phyloP scores from a whole-genome alignment of 2,329 filamentous ascomycete genomes.

The Alternaria dauci region DNA sequence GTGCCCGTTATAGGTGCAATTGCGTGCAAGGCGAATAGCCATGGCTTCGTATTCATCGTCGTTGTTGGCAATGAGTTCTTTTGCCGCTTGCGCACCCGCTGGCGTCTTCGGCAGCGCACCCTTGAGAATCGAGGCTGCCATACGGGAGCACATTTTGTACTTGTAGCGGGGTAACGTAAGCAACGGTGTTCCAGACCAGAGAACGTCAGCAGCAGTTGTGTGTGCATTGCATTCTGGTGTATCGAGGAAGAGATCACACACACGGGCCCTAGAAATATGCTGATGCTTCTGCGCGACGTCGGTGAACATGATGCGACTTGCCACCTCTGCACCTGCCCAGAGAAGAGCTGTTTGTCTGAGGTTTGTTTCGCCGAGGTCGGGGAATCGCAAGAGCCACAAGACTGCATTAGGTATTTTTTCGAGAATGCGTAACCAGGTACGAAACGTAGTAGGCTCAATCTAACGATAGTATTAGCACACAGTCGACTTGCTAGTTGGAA shows the following conservation, averaged over 20 bases:
- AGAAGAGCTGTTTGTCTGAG: slow-evolving; percentile 78
- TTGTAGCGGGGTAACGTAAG: slow-evolving; percentile 89
- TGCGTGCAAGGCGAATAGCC: slow-evolving; percentile 46
- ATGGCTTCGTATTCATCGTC: slow-evolving; percentile 85
- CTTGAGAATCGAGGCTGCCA: slow-evolving; percentile 93
- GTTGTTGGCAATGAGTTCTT: slow-evolving; percentile 77
- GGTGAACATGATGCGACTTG: slow-evolving; percentile 88
- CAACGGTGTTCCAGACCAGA: slow-evolving; percentile 95
- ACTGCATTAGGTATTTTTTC: slow-evolving; percentile 84
- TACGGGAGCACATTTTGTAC: slow-evolving; percentile 99
- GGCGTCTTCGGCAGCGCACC: slow-evolving; percentile 80
- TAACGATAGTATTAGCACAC: slow-evolving; percentile 51
- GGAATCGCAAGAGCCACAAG: slow-evolving; percentile 96
- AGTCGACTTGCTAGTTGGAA: neutral
- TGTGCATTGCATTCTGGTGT: slow-evolving; percentile 98
- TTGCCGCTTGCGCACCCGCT: slow-evolving; percentile 72
- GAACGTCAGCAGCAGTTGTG: slow-evolving; percentile 92
- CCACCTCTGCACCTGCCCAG: slow-evolving; percentile 88
- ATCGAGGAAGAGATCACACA: slow-evolving; percentile 95
- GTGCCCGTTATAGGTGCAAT: slow-evolving; percentile 45
- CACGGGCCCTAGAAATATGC: slow-evolving; percentile 88
- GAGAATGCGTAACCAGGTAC: slow-evolving; percentile 93
- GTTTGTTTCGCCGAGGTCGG: slow-evolving; percentile 88
- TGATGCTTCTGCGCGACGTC: slow-evolving; percentile 95
- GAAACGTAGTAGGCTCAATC: slow-evolving; percentile 97